phyloP scores from a whole-genome alignment of 2,329 filamentous ascomycete genomes.

The Gnomoniopsis smithogilvyi region DNA sequence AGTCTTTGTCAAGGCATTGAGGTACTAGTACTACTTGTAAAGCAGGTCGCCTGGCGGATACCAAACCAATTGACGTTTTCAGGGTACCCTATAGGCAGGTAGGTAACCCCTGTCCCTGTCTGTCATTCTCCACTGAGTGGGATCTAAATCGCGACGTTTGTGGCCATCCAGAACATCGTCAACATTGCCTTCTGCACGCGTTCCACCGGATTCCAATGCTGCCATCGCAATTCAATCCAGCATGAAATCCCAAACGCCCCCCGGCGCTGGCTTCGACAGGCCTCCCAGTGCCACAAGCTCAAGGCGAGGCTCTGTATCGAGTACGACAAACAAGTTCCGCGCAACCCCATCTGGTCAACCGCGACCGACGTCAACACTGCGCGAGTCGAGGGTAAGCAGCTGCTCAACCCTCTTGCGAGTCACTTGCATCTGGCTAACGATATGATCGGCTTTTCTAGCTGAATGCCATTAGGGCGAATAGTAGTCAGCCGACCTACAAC shows the following conservation, averaged over 20 bases:
- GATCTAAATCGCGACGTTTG: too few relatives aligned
- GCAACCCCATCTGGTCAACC: conserved; percentile 23
- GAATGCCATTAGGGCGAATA: conserved; percentile 24
- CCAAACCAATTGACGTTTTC: too few relatives aligned
- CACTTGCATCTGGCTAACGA: background rate
- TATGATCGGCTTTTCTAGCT: conserved; percentile 19
- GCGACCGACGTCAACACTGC: conserved; percentile 24
- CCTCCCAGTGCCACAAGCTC: conserved; percentile 20
- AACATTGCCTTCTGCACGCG: background rate
- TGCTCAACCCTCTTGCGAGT: background rate
- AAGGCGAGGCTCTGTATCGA: conserved; percentile 22
- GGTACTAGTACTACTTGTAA: too few relatives aligned
- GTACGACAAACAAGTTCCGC: conserved; percentile 24
- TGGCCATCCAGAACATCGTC: background rate
- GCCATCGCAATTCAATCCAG: background rate
- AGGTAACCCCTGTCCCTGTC: background rate
- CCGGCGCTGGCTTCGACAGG: conserved; percentile 23
- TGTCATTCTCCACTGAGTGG: background rate
- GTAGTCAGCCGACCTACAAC: conserved; percentile 34
- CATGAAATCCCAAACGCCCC: conserved; percentile 22
- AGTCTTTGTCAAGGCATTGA: background rate
- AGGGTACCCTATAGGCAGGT: too few relatives aligned
- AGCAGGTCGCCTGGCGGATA: too few relatives aligned
- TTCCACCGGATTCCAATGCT: background rate
- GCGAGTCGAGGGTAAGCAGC: conserved; percentile 27